Evolutionary conservation across 2,329 filamentous ascomycete genomes (phyloP).

Genomic region (Aaosphaeria pasadenensis): DNA sequence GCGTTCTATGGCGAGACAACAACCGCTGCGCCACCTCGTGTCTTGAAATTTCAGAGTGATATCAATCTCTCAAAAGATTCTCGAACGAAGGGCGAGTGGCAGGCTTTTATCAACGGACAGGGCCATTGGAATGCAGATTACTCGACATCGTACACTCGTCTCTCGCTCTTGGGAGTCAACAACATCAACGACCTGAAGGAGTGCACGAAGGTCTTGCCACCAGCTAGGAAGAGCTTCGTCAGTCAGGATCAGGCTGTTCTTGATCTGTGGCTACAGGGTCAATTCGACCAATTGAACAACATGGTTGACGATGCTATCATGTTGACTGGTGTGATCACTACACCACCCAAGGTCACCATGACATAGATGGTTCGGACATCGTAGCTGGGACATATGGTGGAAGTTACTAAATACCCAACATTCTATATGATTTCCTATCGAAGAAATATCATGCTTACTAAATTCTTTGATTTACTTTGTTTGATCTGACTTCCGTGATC

Average conservation of each 20-base stretch:
- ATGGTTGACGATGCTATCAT: conserved; percentile 33
- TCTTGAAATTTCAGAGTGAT: conserved; percentile 38
- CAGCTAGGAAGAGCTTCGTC: conserved; percentile 17
- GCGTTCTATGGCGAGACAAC: conserved; percentile 35
- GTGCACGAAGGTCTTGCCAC: conserved; percentile 52
- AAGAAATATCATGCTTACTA: too few species aligned
- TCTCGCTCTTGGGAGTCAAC: conserved; percentile 55
- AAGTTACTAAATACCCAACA: too few species aligned
- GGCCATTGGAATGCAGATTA: conserved; percentile 46
- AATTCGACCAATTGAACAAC: conserved; percentile 31
- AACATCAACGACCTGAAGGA: conserved; percentile 57
- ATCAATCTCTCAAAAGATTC: conserved; percentile 33
- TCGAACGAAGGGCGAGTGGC: conserved; percentile 31
- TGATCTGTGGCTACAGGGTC: conserved; percentile 29
- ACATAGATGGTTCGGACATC: too few species aligned
- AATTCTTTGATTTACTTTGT: too few species aligned
- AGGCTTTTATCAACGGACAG: conserved; percentile 25
- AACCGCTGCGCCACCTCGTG: conserved; percentile 21
- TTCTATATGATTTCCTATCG: too few species aligned
- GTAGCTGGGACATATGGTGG: too few species aligned
- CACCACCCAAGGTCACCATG: too few species aligned
- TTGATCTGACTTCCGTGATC: too few species aligned
- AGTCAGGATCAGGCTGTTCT: conserved; percentile 25
- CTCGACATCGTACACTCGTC: conserved; percentile 52
- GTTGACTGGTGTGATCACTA: conserved; percentile 21